Evolutionary conservation across 169 alveolate genomes (phyloP).

Genomic region (Cryptosporidium canis): DNA sequence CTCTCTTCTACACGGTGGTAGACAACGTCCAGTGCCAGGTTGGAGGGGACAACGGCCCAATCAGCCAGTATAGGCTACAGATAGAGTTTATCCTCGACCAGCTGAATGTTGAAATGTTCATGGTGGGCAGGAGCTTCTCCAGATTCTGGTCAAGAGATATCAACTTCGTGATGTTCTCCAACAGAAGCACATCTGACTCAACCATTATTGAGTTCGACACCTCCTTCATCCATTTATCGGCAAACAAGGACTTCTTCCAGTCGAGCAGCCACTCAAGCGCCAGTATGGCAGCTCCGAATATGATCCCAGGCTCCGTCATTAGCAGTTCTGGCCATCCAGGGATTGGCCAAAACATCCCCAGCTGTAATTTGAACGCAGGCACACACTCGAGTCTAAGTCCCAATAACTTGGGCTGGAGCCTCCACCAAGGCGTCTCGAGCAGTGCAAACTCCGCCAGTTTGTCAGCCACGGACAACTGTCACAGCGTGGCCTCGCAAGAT

Average conservation of each 20-base stretch:
- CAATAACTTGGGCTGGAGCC: not conserved
- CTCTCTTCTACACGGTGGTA: conserved; percentile 31
- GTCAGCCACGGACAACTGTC: not conserved
- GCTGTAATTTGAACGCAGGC: too few relatives aligned
- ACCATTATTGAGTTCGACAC: conserved; percentile 49
- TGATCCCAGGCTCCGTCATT: not conserved
- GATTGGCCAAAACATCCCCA: too few relatives aligned
- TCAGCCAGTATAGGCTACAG: not conserved
- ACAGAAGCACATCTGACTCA: not conserved
- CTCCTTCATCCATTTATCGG: conserved; percentile 9
- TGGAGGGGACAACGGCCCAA: not conserved
- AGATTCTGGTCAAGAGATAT: conserved; percentile 43
- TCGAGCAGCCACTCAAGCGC: not conserved
- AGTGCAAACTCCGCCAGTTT: not conserved
- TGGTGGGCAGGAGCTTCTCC: conserved; percentile 5
- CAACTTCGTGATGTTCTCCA: conserved; percentile 41
- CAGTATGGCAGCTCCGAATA: not conserved
- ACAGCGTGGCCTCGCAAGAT: conserved; percentile 1
- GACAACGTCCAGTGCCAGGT: conserved; percentile 27
- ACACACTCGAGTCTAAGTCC: too few relatives aligned
- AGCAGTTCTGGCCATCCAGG: not conserved
- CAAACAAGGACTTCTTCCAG: conserved; percentile 17
- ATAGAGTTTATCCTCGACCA: conserved; percentile 35
- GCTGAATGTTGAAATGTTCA: conserved; percentile 42
- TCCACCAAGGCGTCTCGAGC: not conserved